A percentile compares a stretch with the other conserved stretches of the same genome.
Evolutionary conservation across 2,329 filamentous ascomycete species (phyloP).

Genomic region (Aspergillus sp.): DNA sequence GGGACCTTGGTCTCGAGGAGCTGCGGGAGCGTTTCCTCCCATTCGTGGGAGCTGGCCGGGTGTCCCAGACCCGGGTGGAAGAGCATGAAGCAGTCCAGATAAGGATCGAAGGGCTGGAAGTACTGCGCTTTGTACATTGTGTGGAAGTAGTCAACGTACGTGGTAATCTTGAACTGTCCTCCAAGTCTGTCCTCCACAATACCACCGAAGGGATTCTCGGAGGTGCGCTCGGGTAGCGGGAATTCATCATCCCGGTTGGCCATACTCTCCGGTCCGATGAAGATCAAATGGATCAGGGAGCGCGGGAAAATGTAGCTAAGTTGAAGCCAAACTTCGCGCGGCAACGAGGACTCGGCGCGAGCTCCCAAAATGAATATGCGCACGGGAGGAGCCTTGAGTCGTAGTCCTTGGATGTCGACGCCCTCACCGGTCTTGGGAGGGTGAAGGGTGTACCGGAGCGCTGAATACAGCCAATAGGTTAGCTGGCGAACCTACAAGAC

Average conservation of each 20-base stretch:
- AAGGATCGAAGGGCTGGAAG: slow-evolving; percentile 94
- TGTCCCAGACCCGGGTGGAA: slow-evolving; percentile 97
- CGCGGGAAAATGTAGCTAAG: slow-evolving; percentile 93
- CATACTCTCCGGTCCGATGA: slow-evolving; percentile 97
- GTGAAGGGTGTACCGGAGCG: slow-evolving; percentile 89
- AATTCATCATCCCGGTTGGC: slow-evolving; percentile 90
- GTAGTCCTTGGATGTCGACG: slow-evolving; percentile 72
- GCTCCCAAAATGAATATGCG: slow-evolving; percentile 92
- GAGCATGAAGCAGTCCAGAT: slow-evolving; percentile 95
- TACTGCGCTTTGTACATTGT: slow-evolving; percentile 87
- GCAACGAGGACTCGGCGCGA: slow-evolving; percentile 94
- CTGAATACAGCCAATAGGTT: slow-evolving; percentile 46
- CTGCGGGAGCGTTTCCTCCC: slow-evolving; percentile 85
- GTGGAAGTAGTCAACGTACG: slow-evolving; percentile 97
- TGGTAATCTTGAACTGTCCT: slow-evolving; percentile 91
- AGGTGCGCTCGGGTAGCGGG: slow-evolving; percentile 80
- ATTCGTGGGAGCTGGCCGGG: slow-evolving; percentile 89
- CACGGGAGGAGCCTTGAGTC: slow-evolving; percentile 81
- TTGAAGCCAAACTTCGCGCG: slow-evolving; percentile 91
- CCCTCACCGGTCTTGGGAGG: slow-evolving; percentile 79
- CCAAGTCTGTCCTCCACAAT: slow-evolving; percentile 89
- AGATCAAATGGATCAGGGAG: slow-evolving; percentile 84
- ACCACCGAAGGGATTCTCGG: slow-evolving; percentile 88
- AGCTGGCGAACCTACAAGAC: not conserved
- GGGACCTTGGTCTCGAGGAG: slow-evolving; percentile 94